These are phyloP conservation scores for Umbelopsis sp. DNA, from an alignment of 371 early-diverging fungal species.

Conservation along the genomic window DNA sequence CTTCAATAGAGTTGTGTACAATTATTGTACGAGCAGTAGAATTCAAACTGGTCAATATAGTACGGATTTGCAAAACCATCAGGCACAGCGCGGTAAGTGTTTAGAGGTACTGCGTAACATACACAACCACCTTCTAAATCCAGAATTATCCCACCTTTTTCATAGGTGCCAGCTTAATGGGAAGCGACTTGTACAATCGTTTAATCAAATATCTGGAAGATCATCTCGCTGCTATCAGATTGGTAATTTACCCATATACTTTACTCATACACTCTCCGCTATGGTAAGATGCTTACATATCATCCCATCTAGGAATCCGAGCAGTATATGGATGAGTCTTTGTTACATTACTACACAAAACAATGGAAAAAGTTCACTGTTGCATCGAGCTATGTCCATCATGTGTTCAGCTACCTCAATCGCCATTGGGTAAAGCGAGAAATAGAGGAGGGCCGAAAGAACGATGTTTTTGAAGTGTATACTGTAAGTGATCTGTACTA, in stretches of 20 bases:
- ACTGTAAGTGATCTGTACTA: conserved; percentile 63
- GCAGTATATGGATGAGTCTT: conserved; percentile 73
- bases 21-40: conserved; percentile 73
- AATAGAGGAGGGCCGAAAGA: conserved; percentile 89
- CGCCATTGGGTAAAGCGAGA: conserved; percentile 97
- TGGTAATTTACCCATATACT: conserved; percentile 22
- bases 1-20: conserved; percentile 73
- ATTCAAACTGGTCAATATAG: conserved; percentile 24
- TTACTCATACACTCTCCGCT: neutral
- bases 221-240: conserved; percentile 63
- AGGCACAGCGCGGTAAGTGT: conserved; percentile 14
- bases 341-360: conserved; percentile 85
- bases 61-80: neutral
- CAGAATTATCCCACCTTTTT: neutral
- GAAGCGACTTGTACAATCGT: conserved; percentile 82
- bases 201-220: conserved; percentile 75
- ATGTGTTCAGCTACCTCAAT: conserved; percentile 93
- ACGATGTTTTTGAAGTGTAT: conserved; percentile 89
- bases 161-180: conserved; percentile 78
- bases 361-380: conserved; percentile 90
- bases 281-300: neutral
- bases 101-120: neutral
- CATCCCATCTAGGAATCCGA: conserved; percentile 54
- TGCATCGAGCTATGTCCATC: conserved; percentile 84
- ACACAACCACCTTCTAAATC: neutral